A percentile compares a stretch with the other conserved stretches of the same genome.
phyloP scores from a whole-genome alignment of 78 protist species.

The Chrysochromulina parva region DNA sequence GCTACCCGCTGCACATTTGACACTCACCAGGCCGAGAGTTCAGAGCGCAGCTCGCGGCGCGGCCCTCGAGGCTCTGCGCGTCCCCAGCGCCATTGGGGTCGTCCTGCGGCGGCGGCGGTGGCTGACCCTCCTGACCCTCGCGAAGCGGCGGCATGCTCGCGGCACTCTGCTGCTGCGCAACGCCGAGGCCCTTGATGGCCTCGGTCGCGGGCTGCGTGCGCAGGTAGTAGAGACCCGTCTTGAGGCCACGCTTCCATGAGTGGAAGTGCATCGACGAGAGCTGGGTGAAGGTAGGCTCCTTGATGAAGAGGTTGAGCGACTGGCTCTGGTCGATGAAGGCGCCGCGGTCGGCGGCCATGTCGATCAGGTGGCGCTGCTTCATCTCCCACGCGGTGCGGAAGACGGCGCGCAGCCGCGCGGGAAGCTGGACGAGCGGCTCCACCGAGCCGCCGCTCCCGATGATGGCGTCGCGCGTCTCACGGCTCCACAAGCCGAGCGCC shows the following conservation, averaged over 20 bases:
- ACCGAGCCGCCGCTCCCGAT: conserved; percentile 87
- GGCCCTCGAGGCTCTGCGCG: too few relatives aligned
- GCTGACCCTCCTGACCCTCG: too few relatives aligned
- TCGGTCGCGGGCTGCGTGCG: conserved; percentile 90
- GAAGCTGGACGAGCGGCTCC: conserved; percentile 81
- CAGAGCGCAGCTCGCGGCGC: too few relatives aligned
- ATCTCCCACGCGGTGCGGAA: conserved; percentile 98
- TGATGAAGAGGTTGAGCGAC: conserved; percentile 75
- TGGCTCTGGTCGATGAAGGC: conserved; percentile 90
- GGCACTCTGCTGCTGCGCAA: conserved; percentile 18
- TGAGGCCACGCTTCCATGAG: conserved; percentile 94
- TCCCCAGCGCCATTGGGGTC: too few relatives aligned
- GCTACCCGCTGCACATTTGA: too few relatives aligned
- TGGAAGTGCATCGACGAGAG: conserved; percentile 97
- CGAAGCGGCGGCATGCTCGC: conserved; percentile 18
- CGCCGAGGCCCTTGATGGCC: conserved; percentile 96
- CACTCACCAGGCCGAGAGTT: too few relatives aligned
- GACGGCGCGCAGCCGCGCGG: conserved; percentile 77
- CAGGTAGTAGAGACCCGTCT: conserved; percentile 97
- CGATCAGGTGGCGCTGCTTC: conserved; percentile 84
- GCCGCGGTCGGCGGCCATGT: conserved; percentile 99
- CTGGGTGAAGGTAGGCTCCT: conserved; percentile 78
- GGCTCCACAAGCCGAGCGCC: conserved; percentile 43
- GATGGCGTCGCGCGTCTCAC: conserved; percentile 69
- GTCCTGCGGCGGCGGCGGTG: too few relatives aligned